A percentile compares a stretch with the other conserved stretches of the same genome.
Conservation (phyloP, 148 eudicot genomes). For the Suaeda aralocaspica region DNA sequence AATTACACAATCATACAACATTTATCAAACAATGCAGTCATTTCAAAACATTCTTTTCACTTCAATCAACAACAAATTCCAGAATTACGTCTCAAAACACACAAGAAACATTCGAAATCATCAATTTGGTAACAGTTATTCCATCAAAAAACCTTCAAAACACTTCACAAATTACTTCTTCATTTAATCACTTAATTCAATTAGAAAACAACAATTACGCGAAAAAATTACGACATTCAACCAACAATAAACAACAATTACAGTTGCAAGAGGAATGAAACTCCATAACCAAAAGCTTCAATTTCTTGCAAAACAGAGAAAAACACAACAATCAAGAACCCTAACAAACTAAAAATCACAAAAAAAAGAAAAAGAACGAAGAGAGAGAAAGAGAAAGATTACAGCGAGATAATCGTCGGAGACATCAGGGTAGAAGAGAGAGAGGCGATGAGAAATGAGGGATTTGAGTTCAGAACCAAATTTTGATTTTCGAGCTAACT, state of each 20-base stretch:
- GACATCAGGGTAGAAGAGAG: conserved; percentile 20
- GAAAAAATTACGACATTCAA: not conserved
- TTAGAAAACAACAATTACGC: not conserved
- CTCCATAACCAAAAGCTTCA: not conserved
- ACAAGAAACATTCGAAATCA: not conserved
- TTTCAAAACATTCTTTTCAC: not conserved
- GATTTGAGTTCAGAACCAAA: conserved; percentile 36
- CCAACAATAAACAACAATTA: not conserved
- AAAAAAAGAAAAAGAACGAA: not conserved
- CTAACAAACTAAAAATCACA: too few species aligned
- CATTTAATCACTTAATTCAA: not conserved
- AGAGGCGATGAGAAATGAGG: conserved; percentile 27
- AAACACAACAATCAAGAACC: not conserved
- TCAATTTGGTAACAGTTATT: not conserved
- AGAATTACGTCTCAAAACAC: too few species aligned
- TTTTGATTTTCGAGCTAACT: conserved; percentile 31
- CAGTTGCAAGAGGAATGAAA: not conserved
- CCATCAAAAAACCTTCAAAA: not conserved
- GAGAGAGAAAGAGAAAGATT: conserved; percentile 13
- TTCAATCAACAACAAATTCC: not conserved
- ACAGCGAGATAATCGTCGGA: conserved; percentile 42
- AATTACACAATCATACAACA: not conserved
- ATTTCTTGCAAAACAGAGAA: not conserved
- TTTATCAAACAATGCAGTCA: not conserved
- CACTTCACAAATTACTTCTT: not conserved